Evolutionary conservation across 1,284 basidiomycete genomes (phyloP), one percentile per base, ranked within the genome.

Genomic region (Erythrobasidium hasegawianum): DNA sequence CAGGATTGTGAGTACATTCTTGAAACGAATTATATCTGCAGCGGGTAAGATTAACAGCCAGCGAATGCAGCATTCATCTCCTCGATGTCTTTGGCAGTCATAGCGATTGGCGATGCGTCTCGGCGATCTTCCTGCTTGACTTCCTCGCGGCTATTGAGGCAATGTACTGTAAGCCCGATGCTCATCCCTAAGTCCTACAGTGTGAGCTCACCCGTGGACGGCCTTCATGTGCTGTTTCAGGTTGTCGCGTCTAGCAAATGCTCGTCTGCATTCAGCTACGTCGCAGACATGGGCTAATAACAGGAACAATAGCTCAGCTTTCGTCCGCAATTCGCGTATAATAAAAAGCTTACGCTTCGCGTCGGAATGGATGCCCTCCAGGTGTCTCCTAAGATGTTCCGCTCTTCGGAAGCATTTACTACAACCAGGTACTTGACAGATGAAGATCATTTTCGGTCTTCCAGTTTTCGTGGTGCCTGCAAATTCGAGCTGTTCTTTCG

Each of bases 241-340:
- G 75, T 92, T 92, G 76, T 92, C 89, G 73, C 89, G 87, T 57
- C 90, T 82, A 76, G 86, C 88, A 75, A 92, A 92, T 69, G 85
- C 84, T 80, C 89, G 89, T 62, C 83, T 85, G 74, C 90, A 92
- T 9, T 83, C 84, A 22, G 87, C 84, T 76, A 85, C 85, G 10
- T 84, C 84, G 77, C 88, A 92, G 74, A 83, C 83, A 78, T 87
- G 85, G 66, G 88, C 87, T 90, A 74, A 38, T 72, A 2, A 40
- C 56, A 14, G 18, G 16, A 59, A 33, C 33, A 20, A 26, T 4
- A 43, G 27, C 13, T 47, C 26, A 33, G 33, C 33, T n/a, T n/a
- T n/a, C n/a, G 33, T 4, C 33, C 4, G 33, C 5, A 4, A 33
- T 33, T 33, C 33, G 11, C 11, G 33, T 33, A 11, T 40, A 2